Base-by-base conservation (phyloP, 371 early-diverging fungal species). In the Synchytrium microbalum region DNA sequence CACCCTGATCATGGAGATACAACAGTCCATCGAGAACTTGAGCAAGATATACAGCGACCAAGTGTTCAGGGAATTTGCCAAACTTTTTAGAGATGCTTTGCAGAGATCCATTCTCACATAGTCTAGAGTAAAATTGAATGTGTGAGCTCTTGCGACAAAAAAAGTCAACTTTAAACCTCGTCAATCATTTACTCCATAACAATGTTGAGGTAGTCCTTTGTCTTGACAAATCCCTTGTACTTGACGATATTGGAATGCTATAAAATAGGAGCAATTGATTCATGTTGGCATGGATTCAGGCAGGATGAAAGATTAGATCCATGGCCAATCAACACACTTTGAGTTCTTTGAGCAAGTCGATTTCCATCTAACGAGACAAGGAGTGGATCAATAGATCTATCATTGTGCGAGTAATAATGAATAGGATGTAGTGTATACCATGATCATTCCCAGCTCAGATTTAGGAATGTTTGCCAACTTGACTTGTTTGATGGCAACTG, bases 91-190 rank as follows among this genome's bases (percentile, higher is more conserved):
- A 77, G 16, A 92, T 89, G 2, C 85, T 86, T 71, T 89, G 81
- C 24, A 98, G 81, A 1, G 96, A 96, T 10, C 98, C 98, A 67
- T 93, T 92, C 72, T 97, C 97, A 38, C 93, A 96, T 72, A 85
- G 90, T 78, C 85, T 73, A 52, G 10, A 54, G 27, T n/a, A 16
- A 16, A 16, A 38, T 38, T 5, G 1, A 14, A 61, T 10, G 63
- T 60, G 31, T 14, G 23, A 30, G 1, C 26, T 31, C 58, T 14
- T 2, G 31, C 1, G 28, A 19, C 0, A 32, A 26, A 26, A 23
- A 1, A 3, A 10, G 1, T 55, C 2, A 2, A 26, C 0, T 23
- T 8, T 14, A 3, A 2, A 27, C 46, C 28, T 25, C 3, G 29
- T 10, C 29, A 14, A 8, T 29, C 30, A 54, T 71, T 60, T 78